These are phyloP conservation scores for Tolypocladium amazonense DNA, from an alignment of 2,329 filamentous ascomycete species.

Conservation along the genomic window DNA sequence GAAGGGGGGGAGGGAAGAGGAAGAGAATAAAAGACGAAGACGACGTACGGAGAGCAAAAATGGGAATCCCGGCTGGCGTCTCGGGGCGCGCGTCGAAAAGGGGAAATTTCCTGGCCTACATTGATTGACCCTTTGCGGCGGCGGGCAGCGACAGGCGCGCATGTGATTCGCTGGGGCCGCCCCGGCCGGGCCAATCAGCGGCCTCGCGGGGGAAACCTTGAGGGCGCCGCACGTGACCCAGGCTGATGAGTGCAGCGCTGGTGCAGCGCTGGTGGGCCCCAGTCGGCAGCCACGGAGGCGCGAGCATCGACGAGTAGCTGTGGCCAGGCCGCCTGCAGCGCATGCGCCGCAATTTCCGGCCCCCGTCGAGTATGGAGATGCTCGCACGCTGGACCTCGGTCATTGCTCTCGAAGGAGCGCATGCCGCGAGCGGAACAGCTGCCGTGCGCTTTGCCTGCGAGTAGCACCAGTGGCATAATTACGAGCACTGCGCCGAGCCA, in stretches of 20 bases:
- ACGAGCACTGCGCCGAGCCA: background rate
- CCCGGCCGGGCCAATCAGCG: slow-evolving; percentile 10
- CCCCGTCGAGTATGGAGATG: background rate
- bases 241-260: background rate
- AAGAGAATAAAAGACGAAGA: slow-evolving; percentile 10
- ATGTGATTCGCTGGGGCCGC: slow-evolving; percentile 21
- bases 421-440: background rate
- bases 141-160: slow-evolving; percentile 4
- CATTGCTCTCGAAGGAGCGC: background rate
- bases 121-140: background rate
- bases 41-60: slow-evolving; percentile 5
- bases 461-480: background rate
- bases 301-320: background rate
- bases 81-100: slow-evolving; percentile 18
- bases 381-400: background rate
- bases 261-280: background rate
- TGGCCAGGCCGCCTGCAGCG: no score
- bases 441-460: no score
- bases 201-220: background rate
- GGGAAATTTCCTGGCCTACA: slow-evolving; percentile 19
- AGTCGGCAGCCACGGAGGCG: background rate
- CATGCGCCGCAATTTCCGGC: background rate
- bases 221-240: slow-evolving; percentile 1
- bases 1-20: slow-evolving; percentile 12
- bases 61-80: background rate